Evolutionary conservation across 2,329 filamentous ascomycete genomes (phyloP), one percentile per base, ranked within the genome.

Genomic region (Tolypocladium inflatum): DNA sequence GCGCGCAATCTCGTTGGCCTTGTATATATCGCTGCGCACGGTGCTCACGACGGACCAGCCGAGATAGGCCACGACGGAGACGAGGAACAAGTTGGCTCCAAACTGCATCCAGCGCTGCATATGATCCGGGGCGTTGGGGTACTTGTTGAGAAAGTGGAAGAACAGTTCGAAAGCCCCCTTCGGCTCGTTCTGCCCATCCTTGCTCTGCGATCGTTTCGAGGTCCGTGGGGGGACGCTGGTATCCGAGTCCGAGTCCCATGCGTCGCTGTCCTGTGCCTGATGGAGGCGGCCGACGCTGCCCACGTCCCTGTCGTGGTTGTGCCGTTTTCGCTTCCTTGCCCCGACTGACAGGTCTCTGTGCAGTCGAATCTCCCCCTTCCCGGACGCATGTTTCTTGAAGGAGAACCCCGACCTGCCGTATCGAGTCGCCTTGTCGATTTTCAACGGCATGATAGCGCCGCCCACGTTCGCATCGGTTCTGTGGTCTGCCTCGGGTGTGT

Each of bases 1-100:
- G n/a, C 85, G 84, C 15, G 85, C 86, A 57, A 85, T 83, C 51
- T 87, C 80, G 11, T 87, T 85, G 41, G 88, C 89, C 56, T 87
- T 83, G 60, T 85, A 78, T 39, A 96, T 86, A 69, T 97, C 92
- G 30, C 81, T 79, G 17, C 86, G 85, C 56, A 94, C 84, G 10
- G 89, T 87, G 17, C 80, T 76, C 63, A 89, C 83, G 64, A 90
- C 81, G 1, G 82, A 79, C 74, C 87, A 90, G 39, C 90, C 78
- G 50, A 90, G 77, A 71, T 88, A 93, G 45, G 85, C 73, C 57
- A 80, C 72, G 15, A 79, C 70, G 5, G 71, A 70, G 6, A 86
- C 78, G 19, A 89, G 75, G 60, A 83, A 79, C 53, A 85, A 69
- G 68, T 90, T 91, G 73, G 91, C 81, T 2, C 79, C 67, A 4